These are phyloP conservation scores for Oxytropis ochrocephala DNA, from an alignment of 306 rosid genomes.

Conservation along the genomic window DNA sequence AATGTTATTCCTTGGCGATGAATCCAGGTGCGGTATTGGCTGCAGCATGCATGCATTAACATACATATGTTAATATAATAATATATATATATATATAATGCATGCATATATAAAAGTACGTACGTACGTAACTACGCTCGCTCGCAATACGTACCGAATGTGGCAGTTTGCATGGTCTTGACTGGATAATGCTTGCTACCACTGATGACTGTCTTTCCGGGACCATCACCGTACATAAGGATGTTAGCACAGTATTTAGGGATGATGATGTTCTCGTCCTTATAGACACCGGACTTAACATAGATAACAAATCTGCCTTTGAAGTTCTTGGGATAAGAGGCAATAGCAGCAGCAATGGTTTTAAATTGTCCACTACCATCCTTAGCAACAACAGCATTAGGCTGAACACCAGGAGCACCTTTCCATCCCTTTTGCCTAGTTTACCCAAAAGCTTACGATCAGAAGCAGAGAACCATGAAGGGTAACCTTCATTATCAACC, in stretches of 20 bases:
- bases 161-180: constrained; percentile 45
- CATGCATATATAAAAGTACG: too few relatives aligned
- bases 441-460: constrained; percentile 49
- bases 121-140: background rate
- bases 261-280: constrained; percentile 38
- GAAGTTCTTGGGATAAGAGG: constrained; percentile 29
- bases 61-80: background rate
- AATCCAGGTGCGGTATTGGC: constrained; percentile 34
- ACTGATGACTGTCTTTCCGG: constrained; percentile 42
- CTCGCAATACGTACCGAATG: too few relatives aligned
- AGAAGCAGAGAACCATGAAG: constrained; percentile 42
- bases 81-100: too few relatives aligned
- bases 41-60: too few relatives aligned
- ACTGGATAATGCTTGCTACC: constrained; percentile 28
- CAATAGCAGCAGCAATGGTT: constrained; percentile 42
- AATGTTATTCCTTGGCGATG: constrained; percentile 49
- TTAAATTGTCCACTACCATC: constrained; percentile 58
- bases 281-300: constrained; percentile 59
- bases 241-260: constrained; percentile 18
- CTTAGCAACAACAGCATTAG: constrained; percentile 62
- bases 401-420: background rate
- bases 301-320: constrained; percentile 46
- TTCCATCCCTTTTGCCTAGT: background rate
- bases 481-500: constrained; percentile 27
- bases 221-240: constrained; percentile 70